A percentile compares a stretch with the other conserved stretches of the same genome.
These are phyloP conservation scores for Nematodospora anomalae DNA, from an alignment of 1,139 yeast genomes.

Conservation along the genomic window DNA sequence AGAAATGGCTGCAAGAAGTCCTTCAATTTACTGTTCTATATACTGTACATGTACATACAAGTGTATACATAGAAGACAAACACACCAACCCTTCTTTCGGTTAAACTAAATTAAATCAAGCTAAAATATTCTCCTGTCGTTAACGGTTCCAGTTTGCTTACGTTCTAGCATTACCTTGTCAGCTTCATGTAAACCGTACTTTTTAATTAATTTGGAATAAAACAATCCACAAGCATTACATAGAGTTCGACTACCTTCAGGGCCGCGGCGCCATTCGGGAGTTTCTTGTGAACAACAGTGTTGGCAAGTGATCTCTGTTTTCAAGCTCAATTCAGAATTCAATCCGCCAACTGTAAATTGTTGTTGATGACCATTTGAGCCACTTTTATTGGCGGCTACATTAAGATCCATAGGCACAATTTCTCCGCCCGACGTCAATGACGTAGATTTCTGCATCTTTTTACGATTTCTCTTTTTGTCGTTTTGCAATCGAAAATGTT, in stretches of 20 bases:
- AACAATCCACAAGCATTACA: slow-evolving; percentile 51
- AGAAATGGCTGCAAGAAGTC: too few species aligned
- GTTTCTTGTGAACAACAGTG: slow-evolving; percentile 36
- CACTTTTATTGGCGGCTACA: neutral
- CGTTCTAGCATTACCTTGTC: slow-evolving; percentile 25
- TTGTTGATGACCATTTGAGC: slow-evolving; percentile 4
- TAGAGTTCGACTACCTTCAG: slow-evolving; percentile 42
- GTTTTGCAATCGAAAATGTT: slow-evolving; percentile 3
- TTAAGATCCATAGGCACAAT: slow-evolving; percentile 16
- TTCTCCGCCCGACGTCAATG: slow-evolving; percentile 14
- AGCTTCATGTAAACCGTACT: slow-evolving; percentile 28
- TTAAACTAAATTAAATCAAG: too few species aligned
- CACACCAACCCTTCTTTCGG: too few species aligned
- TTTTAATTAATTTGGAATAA: slow-evolving; percentile 33
- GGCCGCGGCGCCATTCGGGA: slow-evolving; percentile 51
- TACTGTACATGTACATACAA: too few species aligned
- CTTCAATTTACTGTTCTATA: too few species aligned
- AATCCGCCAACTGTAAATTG: slow-evolving; percentile 17
- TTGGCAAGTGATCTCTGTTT: slow-evolving; percentile 21
- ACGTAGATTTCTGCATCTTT: slow-evolving; percentile 3
- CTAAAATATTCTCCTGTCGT: slow-evolving; percentile 21
- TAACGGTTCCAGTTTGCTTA: slow-evolving; percentile 22
- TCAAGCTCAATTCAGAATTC: slow-evolving; percentile 20
- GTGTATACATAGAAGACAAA: too few species aligned
- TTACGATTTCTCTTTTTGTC: slow-evolving; percentile 9